Conservation (phyloP, 2,329 filamentous ascomycete species). For the Aurifilum marmelostoma region DNA sequence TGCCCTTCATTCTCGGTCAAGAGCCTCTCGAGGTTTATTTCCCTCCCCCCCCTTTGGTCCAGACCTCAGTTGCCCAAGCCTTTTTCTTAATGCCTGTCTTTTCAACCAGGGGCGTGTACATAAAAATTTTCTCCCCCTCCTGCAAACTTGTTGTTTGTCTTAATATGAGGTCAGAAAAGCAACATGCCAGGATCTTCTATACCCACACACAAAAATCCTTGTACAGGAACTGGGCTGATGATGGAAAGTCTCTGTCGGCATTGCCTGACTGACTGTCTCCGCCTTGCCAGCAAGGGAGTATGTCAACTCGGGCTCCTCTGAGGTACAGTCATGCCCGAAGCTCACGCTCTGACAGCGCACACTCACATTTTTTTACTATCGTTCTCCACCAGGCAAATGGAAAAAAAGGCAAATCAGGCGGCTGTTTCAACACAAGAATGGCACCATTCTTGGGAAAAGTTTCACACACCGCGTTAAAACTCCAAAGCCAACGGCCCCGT, state of each 20-base stretch:
- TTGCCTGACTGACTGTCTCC: background rate
- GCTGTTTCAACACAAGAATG: conserved; percentile 1
- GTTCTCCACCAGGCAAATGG: background rate
- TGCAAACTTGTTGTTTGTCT: background rate
- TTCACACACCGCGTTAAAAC: conserved; percentile 11
- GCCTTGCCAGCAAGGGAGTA: background rate
- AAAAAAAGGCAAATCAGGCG: background rate
- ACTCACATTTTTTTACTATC: too few species aligned
- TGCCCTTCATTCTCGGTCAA: background rate
- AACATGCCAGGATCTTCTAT: background rate
- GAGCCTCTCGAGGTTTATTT: background rate
- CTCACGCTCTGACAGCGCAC: conserved; percentile 15
- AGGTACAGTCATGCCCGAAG: conserved; percentile 9
- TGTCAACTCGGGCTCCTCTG: background rate
- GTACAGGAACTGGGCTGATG: background rate
- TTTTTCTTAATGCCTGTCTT: background rate
- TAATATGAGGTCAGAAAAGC: background rate
- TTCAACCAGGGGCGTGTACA: background rate
- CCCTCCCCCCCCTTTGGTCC: background rate
- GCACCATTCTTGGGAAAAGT: conserved; percentile 11
- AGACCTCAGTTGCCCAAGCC: background rate
- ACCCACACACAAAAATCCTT: background rate
- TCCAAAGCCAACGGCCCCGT: conserved; percentile 13
- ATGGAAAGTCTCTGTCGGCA: background rate
- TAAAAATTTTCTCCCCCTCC: background rate